Conservation (phyloP, 345 rosid species). For the Physaria fendleri region DNA sequence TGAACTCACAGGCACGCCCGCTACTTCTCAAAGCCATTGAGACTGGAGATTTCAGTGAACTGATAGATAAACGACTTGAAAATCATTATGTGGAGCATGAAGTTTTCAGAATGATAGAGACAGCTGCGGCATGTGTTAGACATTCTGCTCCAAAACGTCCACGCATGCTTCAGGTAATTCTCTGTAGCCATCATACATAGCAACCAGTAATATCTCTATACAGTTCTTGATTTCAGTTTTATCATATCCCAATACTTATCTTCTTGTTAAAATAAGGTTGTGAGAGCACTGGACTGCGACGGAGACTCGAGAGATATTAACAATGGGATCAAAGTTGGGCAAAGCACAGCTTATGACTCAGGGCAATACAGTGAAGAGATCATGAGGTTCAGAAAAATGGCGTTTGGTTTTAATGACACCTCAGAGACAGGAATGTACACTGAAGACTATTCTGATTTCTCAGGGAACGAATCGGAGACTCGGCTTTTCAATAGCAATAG, state of each 20-base stretch:
- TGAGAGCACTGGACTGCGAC: slow-evolving; percentile 70
- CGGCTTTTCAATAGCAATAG: slow-evolving; percentile 28
- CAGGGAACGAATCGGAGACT: slow-evolving; percentile 30
- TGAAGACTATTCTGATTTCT: slow-evolving; percentile 43
- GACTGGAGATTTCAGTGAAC: slow-evolving; percentile 53
- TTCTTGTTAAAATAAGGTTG: slow-evolving; percentile 40
- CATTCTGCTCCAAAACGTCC: slow-evolving; percentile 87
- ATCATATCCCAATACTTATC: background rate
- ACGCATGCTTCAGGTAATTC: slow-evolving; percentile 82
- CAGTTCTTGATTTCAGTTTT: background rate
- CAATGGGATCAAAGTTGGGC: slow-evolving; percentile 75
- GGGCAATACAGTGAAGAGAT: slow-evolving; percentile 83
- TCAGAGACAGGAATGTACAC: slow-evolving; percentile 43
- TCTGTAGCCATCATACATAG: background rate
- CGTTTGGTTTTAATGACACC: slow-evolving; percentile 43
- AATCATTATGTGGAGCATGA: slow-evolving; percentile 70
- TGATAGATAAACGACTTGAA: slow-evolving; percentile 71
- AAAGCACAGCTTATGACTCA: slow-evolving; percentile 73
- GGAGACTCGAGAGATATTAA: slow-evolving; percentile 58
- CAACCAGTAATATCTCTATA: background rate
- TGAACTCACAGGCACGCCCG: slow-evolving; percentile 79
- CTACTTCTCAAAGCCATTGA: slow-evolving; percentile 60
- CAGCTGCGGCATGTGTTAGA: slow-evolving; percentile 95
- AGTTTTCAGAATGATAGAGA: slow-evolving; percentile 74
- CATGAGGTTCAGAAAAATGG: slow-evolving; percentile 58